Evolutionary conservation across 148 eudicot species (phyloP).

Genomic region (Mesembryanthemum crystallinum): DNA sequence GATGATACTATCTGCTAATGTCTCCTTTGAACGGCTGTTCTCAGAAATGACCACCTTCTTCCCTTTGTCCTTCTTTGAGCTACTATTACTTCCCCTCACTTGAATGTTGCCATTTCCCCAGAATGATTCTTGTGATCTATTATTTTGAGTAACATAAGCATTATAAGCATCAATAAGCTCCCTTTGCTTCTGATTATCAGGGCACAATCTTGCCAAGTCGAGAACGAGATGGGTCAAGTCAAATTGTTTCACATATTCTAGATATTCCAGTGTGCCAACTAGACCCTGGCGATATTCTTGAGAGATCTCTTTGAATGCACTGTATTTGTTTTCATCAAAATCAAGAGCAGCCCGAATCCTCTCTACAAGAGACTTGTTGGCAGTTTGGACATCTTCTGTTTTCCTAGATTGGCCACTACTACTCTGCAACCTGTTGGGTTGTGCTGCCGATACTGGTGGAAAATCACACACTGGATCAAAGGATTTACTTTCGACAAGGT

Average conservation of each 20-base stretch:
- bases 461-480: conserved; percentile 59
- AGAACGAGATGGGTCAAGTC: conserved; percentile 81
- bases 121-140: conserved; percentile 37
- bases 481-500: conserved; percentile 42
- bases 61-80: conserved; percentile 61
- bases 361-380: conserved; percentile 93
- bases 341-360: conserved; percentile 70
- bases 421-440: conserved; percentile 36
- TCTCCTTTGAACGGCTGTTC: conserved; percentile 41
- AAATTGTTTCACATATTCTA: conserved; percentile 68
- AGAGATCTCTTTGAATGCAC: conserved; percentile 68
- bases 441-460: conserved; percentile 75
- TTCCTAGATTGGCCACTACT: conserved; percentile 34
- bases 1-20: conserved; percentile 57
- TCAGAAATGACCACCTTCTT: conserved; percentile 40
- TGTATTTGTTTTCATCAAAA: conserved; percentile 65
- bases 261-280: conserved; percentile 63
- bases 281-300: conserved; percentile 77
- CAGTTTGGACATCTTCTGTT: conserved; percentile 63
- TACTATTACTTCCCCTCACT: conserved; percentile 34
- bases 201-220: conserved; percentile 78
- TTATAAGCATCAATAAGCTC: conserved; percentile 64
- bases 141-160: conserved; percentile 37
- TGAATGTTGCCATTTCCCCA: conserved; percentile 33
- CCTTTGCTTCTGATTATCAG: conserved; percentile 70